These are phyloP conservation scores for Hysterium pulicare DNA, from an alignment of 2,329 filamentous ascomycete genomes.

Conservation along the genomic window DNA sequence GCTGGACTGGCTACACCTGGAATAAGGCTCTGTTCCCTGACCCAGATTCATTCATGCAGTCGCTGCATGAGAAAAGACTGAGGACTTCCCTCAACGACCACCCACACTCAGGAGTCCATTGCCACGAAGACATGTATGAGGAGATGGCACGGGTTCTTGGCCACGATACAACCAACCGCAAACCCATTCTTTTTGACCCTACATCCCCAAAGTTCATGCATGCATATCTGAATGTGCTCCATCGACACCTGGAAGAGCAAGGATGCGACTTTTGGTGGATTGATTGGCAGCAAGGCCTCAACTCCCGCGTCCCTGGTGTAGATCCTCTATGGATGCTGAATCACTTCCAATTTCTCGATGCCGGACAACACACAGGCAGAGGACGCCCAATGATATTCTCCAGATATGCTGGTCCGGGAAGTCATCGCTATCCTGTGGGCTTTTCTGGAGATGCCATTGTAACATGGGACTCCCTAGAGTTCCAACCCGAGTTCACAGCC, in stretches of 20 bases:
- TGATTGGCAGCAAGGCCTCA: constrained; percentile 58
- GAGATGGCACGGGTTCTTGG: constrained; percentile 48
- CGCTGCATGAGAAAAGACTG: constrained; percentile 47
- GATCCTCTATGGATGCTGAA: constrained; percentile 61
- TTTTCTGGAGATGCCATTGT: constrained; percentile 57
- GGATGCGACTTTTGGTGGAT: constrained; percentile 60
- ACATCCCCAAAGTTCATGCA: constrained; percentile 48
- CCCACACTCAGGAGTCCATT: constrained; percentile 51
- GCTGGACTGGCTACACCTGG: constrained; percentile 58
- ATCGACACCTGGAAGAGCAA: constrained; percentile 49
- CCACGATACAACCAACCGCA: constrained; percentile 44
- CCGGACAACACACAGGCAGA: constrained; percentile 31
- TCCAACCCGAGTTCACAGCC: constrained; percentile 61
- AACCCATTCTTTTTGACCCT: constrained; percentile 52
- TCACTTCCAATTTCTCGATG: constrained; percentile 56
- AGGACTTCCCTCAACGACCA: constrained; percentile 57
- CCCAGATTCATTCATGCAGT: constrained; percentile 44
- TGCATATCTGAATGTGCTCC: constrained; percentile 52
- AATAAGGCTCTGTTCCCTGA: constrained; percentile 52
- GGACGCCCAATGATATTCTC: constrained; percentile 52
- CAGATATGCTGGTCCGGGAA: constrained; percentile 55
- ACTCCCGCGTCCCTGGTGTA: constrained; percentile 49
- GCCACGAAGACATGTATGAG: constrained; percentile 52
- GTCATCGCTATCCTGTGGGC: constrained; percentile 57
- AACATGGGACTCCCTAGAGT: constrained; percentile 54